A percentile compares a stretch with the other conserved stretches of the same genome.
Conservation (phyloP, 192 early-diverging fungal genomes). For the Thoreauomyces humboldtii region DNA sequence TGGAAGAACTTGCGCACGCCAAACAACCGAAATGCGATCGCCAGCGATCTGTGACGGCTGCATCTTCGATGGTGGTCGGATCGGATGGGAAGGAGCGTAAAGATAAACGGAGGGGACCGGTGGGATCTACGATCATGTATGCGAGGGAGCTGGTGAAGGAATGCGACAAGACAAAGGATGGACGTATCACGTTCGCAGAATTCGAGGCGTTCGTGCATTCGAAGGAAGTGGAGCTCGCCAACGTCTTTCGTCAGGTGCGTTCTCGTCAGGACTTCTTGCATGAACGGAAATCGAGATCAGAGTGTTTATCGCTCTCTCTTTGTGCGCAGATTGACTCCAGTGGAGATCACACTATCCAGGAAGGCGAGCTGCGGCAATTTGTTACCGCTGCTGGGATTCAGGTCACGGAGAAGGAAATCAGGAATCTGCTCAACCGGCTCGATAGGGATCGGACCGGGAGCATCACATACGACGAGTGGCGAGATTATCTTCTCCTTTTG, state of each 20-base stretch:
- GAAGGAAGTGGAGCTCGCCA: constrained; percentile 64
- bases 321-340: constrained; percentile 55
- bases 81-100: neutral
- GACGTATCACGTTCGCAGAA: constrained; percentile 34
- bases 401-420: constrained; percentile 57
- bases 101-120: neutral
- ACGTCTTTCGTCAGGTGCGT: constrained; percentile 50
- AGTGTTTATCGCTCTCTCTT: neutral
- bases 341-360: constrained; percentile 55
- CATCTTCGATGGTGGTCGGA: neutral
- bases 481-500: constrained; percentile 53
- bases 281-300: neutral
- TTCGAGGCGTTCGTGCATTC: constrained; percentile 58
- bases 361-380: constrained; percentile 53
- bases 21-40: neutral
- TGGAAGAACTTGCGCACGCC: constrained; percentile 12
- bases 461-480: constrained; percentile 69
- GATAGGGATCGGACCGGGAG: constrained; percentile 64
- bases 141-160: constrained; percentile 29
- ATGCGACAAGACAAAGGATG: constrained; percentile 40
- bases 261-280: too few relatives aligned
- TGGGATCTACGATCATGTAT: constrained; percentile 23
- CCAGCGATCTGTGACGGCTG: neutral
- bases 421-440: constrained; percentile 57
- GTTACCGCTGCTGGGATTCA: constrained; percentile 59